These are phyloP conservation scores for Aureobasidium sp. DNA, from an alignment of 2,329 filamentous ascomycete genomes.

Conservation along the genomic window DNA sequence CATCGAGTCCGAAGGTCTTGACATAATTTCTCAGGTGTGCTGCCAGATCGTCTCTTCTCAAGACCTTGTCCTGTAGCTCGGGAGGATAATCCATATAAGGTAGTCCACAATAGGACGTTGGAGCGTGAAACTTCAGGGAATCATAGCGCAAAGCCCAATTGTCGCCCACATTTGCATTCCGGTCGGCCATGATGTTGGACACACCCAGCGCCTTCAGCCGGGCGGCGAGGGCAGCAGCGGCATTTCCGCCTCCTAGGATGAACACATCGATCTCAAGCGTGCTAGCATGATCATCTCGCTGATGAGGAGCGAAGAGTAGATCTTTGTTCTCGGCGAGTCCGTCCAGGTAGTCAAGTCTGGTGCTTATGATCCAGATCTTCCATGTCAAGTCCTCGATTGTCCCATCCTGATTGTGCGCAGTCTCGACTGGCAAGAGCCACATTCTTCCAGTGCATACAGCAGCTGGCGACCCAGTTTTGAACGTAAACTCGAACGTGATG, in stretches of 20 bases:
- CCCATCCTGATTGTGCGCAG: background rate
- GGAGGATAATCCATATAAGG: slow-evolving; percentile 17
- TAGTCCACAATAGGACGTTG: background rate
- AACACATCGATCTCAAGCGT: background rate
- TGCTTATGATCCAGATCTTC: slow-evolving; percentile 11
- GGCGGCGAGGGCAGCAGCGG: slow-evolving; percentile 35
- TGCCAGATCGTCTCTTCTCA: slow-evolving; percentile 29
- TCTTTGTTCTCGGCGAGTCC: background rate
- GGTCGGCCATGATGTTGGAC: slow-evolving; percentile 41
- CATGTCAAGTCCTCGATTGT: background rate
- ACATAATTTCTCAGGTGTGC: slow-evolving; percentile 6
- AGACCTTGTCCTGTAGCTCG: slow-evolving; percentile 21
- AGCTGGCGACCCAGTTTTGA: background rate
- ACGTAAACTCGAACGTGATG: background rate
- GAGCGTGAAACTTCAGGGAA: slow-evolving; percentile 4
- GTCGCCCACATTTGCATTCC: slow-evolving; percentile 39
- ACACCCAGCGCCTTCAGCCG: slow-evolving; percentile 44
- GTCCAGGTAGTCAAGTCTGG: background rate
- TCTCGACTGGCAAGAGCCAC: background rate
- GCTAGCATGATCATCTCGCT: too few species aligned
- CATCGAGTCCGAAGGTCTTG: background rate
- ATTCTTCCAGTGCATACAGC: background rate
- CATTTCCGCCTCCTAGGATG: slow-evolving; percentile 1
- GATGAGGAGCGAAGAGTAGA: background rate
- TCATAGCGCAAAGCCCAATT: slow-evolving; percentile 48